Evolutionary conservation across 352 stramenopile species (phyloP).

Genomic region (Globisporangium splendens): DNA sequence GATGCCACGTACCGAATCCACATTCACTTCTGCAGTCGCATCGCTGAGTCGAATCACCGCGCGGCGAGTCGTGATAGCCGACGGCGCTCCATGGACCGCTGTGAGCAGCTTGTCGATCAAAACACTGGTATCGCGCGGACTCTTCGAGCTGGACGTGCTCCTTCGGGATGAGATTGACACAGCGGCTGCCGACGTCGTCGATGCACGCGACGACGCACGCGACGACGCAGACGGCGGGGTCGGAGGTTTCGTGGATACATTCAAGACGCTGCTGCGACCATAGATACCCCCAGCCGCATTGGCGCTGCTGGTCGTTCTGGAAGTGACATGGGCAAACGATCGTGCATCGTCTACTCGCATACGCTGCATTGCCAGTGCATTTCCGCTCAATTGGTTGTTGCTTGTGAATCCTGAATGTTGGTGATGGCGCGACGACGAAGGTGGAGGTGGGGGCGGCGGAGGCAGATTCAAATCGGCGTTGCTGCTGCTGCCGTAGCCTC

Average conservation of each 20-base stretch:
- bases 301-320: background rate
- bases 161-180: conserved; percentile 31
- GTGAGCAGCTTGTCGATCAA: conserved; percentile 52
- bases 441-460: background rate
- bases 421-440: background rate
- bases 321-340: background rate
- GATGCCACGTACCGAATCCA: conserved; percentile 31
- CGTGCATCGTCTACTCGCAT: background rate
- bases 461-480: background rate
- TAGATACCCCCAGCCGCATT: background rate
- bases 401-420: background rate
- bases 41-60: conserved; percentile 58
- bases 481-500: too few species aligned
- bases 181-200: conserved; percentile 21
- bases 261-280: conserved; percentile 1
- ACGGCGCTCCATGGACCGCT: conserved; percentile 50
- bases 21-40: conserved; percentile 15
- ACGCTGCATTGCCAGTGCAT: background rate
- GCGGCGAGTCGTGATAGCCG: conserved; percentile 51
- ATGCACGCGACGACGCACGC: conserved; percentile 3
- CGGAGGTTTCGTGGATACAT: conserved; percentile 9
- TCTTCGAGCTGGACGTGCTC: conserved; percentile 18
- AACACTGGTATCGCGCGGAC: conserved; percentile 42
- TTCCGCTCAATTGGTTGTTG: background rate
- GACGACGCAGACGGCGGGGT: conserved; percentile 5